Conservation (phyloP, 495 filamentous ascomycete species). For the Penicillium dipodomyicola region DNA sequence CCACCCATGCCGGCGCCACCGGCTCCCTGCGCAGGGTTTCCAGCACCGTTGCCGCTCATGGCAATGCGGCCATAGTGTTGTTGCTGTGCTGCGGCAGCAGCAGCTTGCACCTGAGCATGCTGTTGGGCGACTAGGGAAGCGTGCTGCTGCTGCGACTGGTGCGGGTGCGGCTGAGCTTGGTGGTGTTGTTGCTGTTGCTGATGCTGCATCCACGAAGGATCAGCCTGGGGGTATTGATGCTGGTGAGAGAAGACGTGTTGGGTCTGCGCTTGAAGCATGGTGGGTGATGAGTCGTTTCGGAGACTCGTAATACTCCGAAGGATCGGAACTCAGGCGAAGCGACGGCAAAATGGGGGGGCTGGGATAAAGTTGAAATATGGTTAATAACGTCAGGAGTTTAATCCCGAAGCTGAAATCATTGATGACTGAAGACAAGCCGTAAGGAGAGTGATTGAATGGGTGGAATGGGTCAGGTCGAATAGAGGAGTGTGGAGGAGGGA, state of each 20-base stretch:
- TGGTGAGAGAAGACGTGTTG: conserved; percentile 73
- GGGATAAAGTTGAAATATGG: conserved; percentile 10
- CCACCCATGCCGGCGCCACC: conserved; percentile 46
- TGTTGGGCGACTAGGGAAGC: conserved; percentile 51
- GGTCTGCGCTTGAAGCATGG: conserved; percentile 52
- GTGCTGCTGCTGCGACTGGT: conserved; percentile 49
- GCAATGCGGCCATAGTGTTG: conserved; percentile 79
- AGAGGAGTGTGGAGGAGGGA: conserved; percentile 20
- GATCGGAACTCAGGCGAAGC: conserved; percentile 19
- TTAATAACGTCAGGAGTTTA: conserved; percentile 26
- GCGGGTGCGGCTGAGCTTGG: conserved; percentile 61
- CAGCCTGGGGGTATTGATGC: conserved; percentile 75
- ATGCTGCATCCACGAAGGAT: conserved; percentile 75
- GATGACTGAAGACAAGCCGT: conserved; percentile 18
- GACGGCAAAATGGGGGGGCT: conserved; percentile 14
- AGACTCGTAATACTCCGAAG: conserved; percentile 41
- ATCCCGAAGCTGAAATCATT: conserved; percentile 27
- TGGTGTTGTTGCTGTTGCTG: conserved; percentile 61
- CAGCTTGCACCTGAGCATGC: conserved; percentile 59
- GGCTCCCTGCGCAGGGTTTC: conserved; percentile 38
- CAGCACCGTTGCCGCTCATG: conserved; percentile 53
- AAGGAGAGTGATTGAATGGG: conserved; percentile 13
- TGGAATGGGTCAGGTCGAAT: conserved; percentile 10
- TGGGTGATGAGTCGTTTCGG: conserved; percentile 32
- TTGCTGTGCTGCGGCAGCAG: conserved; percentile 66